Percentiles rank a stretch among this genome's conserved stretches.
These are phyloP conservation scores for Castanea crenata DNA, from an alignment of 306 rosid genomes.

Conservation along the genomic window DNA sequence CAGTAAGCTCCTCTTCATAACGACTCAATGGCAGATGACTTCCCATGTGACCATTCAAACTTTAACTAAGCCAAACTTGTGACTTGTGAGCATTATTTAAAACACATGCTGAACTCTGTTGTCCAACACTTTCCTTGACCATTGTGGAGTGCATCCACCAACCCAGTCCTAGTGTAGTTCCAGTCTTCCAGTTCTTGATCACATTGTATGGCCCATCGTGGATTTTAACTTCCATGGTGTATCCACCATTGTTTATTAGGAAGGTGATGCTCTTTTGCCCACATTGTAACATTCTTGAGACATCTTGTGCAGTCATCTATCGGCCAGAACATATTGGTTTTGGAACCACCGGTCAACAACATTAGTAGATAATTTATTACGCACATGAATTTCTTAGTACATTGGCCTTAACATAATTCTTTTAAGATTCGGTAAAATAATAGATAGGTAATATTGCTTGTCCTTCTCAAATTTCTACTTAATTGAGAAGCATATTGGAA, in stretches of 20 bases:
- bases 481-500: background rate
- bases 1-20: conserved; percentile 30
- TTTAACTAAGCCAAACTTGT: background rate
- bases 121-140: conserved; percentile 51
- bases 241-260: conserved; percentile 51
- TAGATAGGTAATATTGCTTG: too few species aligned
- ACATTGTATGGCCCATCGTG: conserved; percentile 54
- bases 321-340: background rate
- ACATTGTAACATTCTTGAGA: conserved; percentile 40
- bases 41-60: background rate
- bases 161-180: conserved; percentile 44
- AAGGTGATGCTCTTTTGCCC: conserved; percentile 40
- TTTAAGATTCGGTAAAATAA: background rate
- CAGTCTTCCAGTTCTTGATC: conserved; percentile 62
- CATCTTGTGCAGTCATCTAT: conserved; percentile 48
- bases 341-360: background rate
- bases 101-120: conserved; percentile 27
- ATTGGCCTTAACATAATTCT: background rate
- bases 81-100: background rate
- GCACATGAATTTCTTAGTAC: background rate
- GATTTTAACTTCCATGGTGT: conserved; percentile 52
- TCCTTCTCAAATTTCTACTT: too few species aligned
- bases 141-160: conserved; percentile 48
- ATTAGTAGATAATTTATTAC: background rate
- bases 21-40: background rate